Evolutionary conservation across 805 yeast genomes (phyloP).

Genomic region (Candida berthetii): DNA sequence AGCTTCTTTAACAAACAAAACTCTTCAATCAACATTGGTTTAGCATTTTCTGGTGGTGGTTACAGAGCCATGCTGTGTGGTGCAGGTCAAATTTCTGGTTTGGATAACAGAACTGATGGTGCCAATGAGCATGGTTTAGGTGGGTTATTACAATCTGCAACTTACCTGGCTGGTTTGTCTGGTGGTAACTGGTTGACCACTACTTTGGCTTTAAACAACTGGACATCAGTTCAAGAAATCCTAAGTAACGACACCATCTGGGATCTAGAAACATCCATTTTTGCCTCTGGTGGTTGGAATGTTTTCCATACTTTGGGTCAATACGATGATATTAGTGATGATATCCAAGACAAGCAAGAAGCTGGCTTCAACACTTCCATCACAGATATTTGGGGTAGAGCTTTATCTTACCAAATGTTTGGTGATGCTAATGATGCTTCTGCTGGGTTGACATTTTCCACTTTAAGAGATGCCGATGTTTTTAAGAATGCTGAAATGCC

Average conservation of each 20-base stretch:
- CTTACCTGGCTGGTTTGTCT: conserved; percentile 70
- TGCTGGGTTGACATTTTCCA: conserved; percentile 53
- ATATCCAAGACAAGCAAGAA: conserved; percentile 40
- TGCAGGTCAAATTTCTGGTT: conserved; percentile 75
- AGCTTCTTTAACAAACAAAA: conserved; percentile 30
- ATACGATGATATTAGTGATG: conserved; percentile 48
- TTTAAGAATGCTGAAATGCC: conserved; percentile 63
- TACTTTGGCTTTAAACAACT: conserved; percentile 61
- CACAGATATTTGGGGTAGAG: conserved; percentile 80
- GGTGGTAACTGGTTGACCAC: conserved; percentile 84
- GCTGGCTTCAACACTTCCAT: conserved; percentile 68
- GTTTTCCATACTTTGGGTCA: conserved; percentile 43
- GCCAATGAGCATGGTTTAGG: conserved; percentile 56
- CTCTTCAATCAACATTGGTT: conserved; percentile 41
- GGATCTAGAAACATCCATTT: conserved; percentile 59
- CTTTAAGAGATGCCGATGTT: conserved; percentile 53
- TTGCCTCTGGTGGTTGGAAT: conserved; percentile 59
- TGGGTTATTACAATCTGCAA: conserved; percentile 62
- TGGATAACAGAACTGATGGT: conserved; percentile 61
- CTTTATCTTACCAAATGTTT: conserved; percentile 68
- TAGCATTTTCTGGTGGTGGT: conserved; percentile 81
- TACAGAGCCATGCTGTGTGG: conserved; percentile 84
- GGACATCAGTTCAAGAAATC: conserved; percentile 63
- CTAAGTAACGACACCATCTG: conserved; percentile 46
- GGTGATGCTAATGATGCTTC: conserved; percentile 53